Evolutionary conservation across 1,284 basidiomycete species (phyloP).

Genomic region (Xerocomus minutiporus): DNA sequence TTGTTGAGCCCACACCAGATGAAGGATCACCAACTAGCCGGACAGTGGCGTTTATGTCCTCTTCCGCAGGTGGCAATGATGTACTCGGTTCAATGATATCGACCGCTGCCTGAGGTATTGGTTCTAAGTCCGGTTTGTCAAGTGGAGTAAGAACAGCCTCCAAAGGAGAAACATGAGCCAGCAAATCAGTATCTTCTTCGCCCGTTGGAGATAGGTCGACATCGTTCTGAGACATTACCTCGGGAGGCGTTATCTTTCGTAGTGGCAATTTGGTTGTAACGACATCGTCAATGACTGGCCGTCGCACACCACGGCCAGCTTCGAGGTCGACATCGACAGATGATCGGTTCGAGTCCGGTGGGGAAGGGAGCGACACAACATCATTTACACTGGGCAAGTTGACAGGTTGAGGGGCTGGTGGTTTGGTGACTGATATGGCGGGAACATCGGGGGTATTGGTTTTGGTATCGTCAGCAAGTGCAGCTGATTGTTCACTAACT

Average conservation of each 20-base stretch:
- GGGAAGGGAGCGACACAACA: slow-evolving; percentile 45
- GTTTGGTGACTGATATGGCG: slow-evolving; percentile 59
- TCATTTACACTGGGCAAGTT: slow-evolving; percentile 60
- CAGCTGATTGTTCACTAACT: slow-evolving; percentile 28
- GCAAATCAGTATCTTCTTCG: slow-evolving; percentile 40
- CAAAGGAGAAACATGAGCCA: slow-evolving; percentile 40
- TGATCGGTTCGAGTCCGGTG: slow-evolving; percentile 43
- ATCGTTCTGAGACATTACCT: slow-evolving; percentile 3
- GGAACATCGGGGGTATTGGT: slow-evolving; percentile 35
- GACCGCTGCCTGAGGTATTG: not conserved
- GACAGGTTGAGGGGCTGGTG: slow-evolving; percentile 63
- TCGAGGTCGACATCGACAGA: slow-evolving; percentile 58
- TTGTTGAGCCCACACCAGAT: slow-evolving; percentile 30
- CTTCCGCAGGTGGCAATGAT: slow-evolving; percentile 4
- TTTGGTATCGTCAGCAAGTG: slow-evolving; percentile 28
- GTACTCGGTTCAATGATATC: slow-evolving; percentile 7
- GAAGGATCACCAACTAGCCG: slow-evolving; percentile 51
- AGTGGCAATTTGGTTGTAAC: slow-evolving; percentile 3
- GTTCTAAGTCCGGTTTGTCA: slow-evolving; percentile 3
- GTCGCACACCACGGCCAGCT: slow-evolving; percentile 44
- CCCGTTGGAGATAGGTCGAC: slow-evolving; percentile 16
- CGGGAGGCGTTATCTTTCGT: slow-evolving; percentile 5
- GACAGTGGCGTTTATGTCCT: slow-evolving; percentile 39
- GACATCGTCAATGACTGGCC: slow-evolving; percentile 18
- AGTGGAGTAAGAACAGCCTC: slow-evolving; percentile 26